A percentile compares a stretch with the other conserved stretches of the same genome.
phyloP scores from a whole-genome alignment of 2,329 filamentous ascomycete species.

The Cercospora nicotianae region DNA sequence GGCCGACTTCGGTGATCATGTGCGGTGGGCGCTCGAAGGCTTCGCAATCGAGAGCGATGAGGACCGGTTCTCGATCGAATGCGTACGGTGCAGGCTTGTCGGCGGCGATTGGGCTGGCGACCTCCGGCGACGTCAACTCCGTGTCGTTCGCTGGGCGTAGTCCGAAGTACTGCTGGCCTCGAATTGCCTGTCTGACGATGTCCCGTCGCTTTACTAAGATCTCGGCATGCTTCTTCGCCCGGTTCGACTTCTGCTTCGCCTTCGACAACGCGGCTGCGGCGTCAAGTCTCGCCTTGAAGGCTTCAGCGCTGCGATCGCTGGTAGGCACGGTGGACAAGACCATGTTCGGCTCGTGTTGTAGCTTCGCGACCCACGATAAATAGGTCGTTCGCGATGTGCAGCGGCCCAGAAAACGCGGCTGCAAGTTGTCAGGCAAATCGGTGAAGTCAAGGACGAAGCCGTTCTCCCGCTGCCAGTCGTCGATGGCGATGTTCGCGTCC shows the following conservation, averaged over 20 bases:
- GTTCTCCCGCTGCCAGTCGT: slow-evolving; percentile 50
- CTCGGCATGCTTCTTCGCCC: slow-evolving; percentile 33
- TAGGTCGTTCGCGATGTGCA: slow-evolving; percentile 51
- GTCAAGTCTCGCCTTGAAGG: slow-evolving; percentile 58
- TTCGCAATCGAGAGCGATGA: slow-evolving; percentile 81
- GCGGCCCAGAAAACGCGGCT: slow-evolving; percentile 67
- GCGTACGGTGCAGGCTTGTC: slow-evolving; percentile 48
- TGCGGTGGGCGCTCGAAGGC: slow-evolving; percentile 67
- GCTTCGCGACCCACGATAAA: slow-evolving; percentile 37
- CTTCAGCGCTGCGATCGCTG: slow-evolving; percentile 43
- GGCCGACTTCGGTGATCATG: slow-evolving; percentile 79
- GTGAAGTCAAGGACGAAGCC: slow-evolving; percentile 64
- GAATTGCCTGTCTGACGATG: slow-evolving; percentile 59
- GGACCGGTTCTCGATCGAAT: slow-evolving; percentile 60
- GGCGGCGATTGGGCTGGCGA: slow-evolving; percentile 45
- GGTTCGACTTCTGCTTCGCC: slow-evolving; percentile 45
- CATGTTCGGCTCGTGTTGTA: slow-evolving; percentile 30
- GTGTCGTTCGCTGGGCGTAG: slow-evolving; percentile 50
- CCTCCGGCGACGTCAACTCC: slow-evolving; percentile 18
- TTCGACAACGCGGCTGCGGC: slow-evolving; percentile 53
- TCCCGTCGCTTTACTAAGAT: slow-evolving; percentile 53
- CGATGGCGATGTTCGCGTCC: slow-evolving; percentile 58
- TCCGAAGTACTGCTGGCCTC: slow-evolving; percentile 70
- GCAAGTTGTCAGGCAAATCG: slow-evolving; percentile 63
- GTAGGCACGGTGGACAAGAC: slow-evolving; percentile 10